phyloP scores from a whole-genome alignment of 768 basidiomycete genomes.

The Boletus reticulatus region DNA sequence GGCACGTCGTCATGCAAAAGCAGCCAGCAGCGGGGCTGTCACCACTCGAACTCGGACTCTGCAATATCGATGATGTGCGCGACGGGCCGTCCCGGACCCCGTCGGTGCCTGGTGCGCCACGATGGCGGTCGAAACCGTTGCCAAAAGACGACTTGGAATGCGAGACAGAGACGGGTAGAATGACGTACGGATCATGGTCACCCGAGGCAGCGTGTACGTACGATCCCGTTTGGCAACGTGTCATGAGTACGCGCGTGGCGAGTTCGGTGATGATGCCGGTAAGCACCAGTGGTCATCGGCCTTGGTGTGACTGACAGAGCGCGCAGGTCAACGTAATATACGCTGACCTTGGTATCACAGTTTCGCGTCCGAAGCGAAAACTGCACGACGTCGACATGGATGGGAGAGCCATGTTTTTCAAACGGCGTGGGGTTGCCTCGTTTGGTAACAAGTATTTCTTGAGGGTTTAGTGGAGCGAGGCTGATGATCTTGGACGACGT shows the following conservation, averaged over 20 bases:
- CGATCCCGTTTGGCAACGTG: neutral
- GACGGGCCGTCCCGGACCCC: neutral
- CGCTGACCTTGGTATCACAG: constrained; percentile 3
- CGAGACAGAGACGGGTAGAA: neutral
- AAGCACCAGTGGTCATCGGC: neutral
- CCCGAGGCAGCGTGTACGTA: neutral
- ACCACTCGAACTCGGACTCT: constrained; percentile 3
- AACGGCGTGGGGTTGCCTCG: constrained; percentile 2
- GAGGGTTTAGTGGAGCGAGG: neutral
- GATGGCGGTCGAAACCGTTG: constrained; percentile 14
- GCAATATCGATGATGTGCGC: neutral
- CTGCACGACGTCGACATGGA: constrained; percentile 8
- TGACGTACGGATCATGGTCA: neutral
- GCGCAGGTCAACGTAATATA: neutral
- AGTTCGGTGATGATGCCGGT: constrained; percentile 9
- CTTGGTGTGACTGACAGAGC: neutral
- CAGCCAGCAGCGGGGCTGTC: neutral
- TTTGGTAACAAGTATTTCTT: neutral
- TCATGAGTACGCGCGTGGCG: neutral
- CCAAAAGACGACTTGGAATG: constrained; percentile 12
- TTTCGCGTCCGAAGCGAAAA: constrained; percentile 18
- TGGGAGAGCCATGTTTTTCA: neutral
- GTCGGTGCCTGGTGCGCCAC: constrained; percentile 25
- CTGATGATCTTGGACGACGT: too few relatives aligned
- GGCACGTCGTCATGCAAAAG: neutral